Base-by-base conservation (phyloP, 2,329 filamentous ascomycete species). In the Beauveria scarabaeidicola region DNA sequence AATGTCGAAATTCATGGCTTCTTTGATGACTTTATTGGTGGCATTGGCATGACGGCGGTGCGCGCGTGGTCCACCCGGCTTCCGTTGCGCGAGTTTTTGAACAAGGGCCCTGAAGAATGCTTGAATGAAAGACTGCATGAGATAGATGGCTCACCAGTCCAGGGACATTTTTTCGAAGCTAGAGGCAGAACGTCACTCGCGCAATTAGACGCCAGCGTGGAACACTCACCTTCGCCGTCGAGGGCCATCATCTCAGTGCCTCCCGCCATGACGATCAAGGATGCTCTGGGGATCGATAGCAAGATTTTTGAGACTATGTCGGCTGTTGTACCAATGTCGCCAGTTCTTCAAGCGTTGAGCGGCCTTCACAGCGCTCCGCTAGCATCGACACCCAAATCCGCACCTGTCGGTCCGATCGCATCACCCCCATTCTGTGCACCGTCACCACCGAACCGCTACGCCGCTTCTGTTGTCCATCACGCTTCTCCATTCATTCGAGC, bases 1-100 rank as follows among this genome's bases (percentile, higher is more conserved):
- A 79, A 78, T 54, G 75, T 86, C 3, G 83, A 86, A 63, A 71
- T 76, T 0, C 74, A 76, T 51, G 83, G 83, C 0, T 87, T 86
- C 65, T 86, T 85, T 59, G 81, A 84, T 51, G 81, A 85, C 51
- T 69, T 74, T 0, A 73, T 77, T 7, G 69, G 69, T 3, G 69
- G 58, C n/a, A 23, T 56, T 69, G 32, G 62, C 23, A 36, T 58
- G 69, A 29, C 48, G 27, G 21, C 63, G 66, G 15, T 81, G 4
- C 72, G 81, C 3, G 71, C 82, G 0, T 81, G 83, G 73, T 74
- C 81, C 47, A 77, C 77, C 21, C 74, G 78, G 63, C 62, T 81
- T 59, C 71, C 78, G n/a, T 70, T 84, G 27, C 66, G 75, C 59
- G 78, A 84, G 1, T 87, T 85, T 51, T 65, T 86, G 1, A 68